phyloP scores from a whole-genome alignment of 2,329 filamentous ascomycete species.

The Tolypocladium paradoxum region DNA sequence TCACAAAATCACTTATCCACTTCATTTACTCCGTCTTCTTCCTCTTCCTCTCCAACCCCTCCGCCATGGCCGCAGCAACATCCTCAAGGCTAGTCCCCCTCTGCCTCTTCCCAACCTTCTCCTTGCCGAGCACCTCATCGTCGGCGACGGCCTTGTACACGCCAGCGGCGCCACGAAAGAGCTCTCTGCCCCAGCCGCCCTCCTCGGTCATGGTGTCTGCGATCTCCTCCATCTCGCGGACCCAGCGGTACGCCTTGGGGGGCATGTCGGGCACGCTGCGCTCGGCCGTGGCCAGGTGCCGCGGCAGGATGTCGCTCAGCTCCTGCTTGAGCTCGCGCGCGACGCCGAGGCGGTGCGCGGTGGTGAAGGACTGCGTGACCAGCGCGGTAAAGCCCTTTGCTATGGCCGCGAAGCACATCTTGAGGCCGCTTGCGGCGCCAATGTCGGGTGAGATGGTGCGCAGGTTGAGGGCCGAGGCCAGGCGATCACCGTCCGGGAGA shows the following conservation, averaged over 20 bases:
- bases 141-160: constrained; percentile 53
- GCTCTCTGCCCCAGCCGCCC: constrained; percentile 45
- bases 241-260: constrained; percentile 69
- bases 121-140: constrained; percentile 47
- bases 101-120: constrained; percentile 45
- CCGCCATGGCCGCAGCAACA: constrained; percentile 36
- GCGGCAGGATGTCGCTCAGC: constrained; percentile 38
- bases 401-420: constrained; percentile 55
- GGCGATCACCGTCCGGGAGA: constrained; percentile 27
- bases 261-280: constrained; percentile 48
- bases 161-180: constrained; percentile 50
- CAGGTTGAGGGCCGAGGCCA: constrained; percentile 34
- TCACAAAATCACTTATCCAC: neutral
- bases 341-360: constrained; percentile 53
- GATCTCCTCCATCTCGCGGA: constrained; percentile 69
- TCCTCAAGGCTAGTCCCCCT: constrained; percentile 47
- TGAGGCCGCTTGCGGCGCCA: constrained; percentile 48
- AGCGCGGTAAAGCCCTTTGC: constrained; percentile 58
- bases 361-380: constrained; percentile 59
- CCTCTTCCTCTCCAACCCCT: constrained; percentile 35
- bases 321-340: constrained; percentile 46
- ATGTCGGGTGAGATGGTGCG: constrained; percentile 37
- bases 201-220: constrained; percentile 52
- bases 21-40: constrained; percentile 17
- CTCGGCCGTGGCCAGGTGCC: constrained; percentile 33